Percentiles rank a stretch among this genome's conserved stretches.
phyloP scores from a whole-genome alignment of 148 eudicot species.

The Euryodendron excelsum region DNA sequence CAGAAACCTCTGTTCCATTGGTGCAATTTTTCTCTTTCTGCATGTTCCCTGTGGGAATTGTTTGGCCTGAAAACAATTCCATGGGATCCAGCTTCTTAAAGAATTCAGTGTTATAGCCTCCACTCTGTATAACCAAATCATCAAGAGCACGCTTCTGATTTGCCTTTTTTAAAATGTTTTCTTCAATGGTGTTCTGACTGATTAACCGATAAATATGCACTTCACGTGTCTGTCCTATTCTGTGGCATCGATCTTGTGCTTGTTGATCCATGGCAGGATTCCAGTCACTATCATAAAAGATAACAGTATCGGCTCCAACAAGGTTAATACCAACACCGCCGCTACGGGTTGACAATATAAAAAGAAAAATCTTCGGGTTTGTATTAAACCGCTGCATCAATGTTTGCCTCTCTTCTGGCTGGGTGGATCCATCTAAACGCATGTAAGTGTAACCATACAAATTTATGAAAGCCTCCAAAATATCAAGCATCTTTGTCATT shows the following conservation, averaged over 20 bases:
- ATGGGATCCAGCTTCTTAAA: slow-evolving; percentile 96
- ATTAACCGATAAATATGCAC: slow-evolving; percentile 90
- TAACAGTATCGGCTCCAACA: slow-evolving; percentile 98
- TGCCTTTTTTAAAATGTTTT: slow-evolving; percentile 92
- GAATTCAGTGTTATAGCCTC: slow-evolving; percentile 94
- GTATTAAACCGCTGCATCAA: slow-evolving; percentile 98
- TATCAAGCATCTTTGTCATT: slow-evolving; percentile 99
- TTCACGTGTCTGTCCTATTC: slow-evolving; percentile 99
- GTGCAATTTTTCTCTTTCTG: slow-evolving; percentile 48
- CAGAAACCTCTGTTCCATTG: slow-evolving; percentile 42
- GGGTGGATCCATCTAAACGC: slow-evolving; percentile 99
- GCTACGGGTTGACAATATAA: slow-evolving; percentile 94
- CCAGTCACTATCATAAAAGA: slow-evolving; percentile 95
- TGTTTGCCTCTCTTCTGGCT: slow-evolving; percentile 98
- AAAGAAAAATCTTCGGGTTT: slow-evolving; percentile 90
- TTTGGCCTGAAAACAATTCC: slow-evolving; percentile 89
- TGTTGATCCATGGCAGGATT: slow-evolving; percentile 99
- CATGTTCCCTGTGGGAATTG: slow-evolving; percentile 33
- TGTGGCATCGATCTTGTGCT: slow-evolving; percentile 98
- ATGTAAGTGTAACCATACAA: slow-evolving; percentile 95
- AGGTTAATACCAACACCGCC: slow-evolving; percentile 99
- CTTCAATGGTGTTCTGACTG: slow-evolving; percentile 96
- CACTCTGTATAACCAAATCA: slow-evolving; percentile 96
- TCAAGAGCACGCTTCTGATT: slow-evolving; percentile 99
- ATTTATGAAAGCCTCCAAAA: slow-evolving; percentile 92